These are phyloP conservation scores for Leccinum griseonigrum DNA, from an alignment of 1,284 basidiomycete species.

Conservation along the genomic window DNA sequence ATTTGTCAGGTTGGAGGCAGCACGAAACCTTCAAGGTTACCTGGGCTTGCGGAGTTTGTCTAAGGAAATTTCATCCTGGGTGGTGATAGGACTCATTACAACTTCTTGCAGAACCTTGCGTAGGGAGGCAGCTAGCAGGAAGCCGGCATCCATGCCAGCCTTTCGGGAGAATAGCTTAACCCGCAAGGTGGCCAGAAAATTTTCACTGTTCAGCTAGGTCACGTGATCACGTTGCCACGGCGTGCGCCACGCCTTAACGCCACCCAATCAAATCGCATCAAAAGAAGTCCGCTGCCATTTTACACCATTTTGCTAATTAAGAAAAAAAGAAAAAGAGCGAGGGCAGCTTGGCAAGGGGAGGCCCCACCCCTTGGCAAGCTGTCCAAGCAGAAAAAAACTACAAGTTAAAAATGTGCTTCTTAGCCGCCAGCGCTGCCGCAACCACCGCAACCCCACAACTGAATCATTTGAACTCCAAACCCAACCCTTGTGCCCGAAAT, in stretches of 20 bases:
- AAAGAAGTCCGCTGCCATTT: background rate
- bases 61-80: background rate
- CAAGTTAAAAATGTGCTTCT: too few species aligned
- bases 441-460: too few species aligned
- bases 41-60: background rate
- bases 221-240: background rate
- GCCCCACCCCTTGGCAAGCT: too few species aligned
- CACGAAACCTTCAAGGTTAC: background rate
- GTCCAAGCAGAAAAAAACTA: too few species aligned
- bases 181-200: background rate
- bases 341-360: background rate
- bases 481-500: too few species aligned
- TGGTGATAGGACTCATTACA: background rate
- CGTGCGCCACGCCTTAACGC: background rate
- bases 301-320: background rate
- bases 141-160: background rate
- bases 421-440: too few species aligned
- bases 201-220: background rate
- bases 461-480: too few species aligned
- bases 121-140: background rate
- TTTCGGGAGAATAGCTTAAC: background rate
- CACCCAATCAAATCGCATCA: background rate
- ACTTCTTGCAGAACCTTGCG: background rate
- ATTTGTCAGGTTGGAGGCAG: background rate
- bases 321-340: background rate